Evolutionary conservation across 1,139 yeast species (phyloP), one percentile per base, ranked within the genome.

Genomic region (Suhomyces guaymorum): DNA sequence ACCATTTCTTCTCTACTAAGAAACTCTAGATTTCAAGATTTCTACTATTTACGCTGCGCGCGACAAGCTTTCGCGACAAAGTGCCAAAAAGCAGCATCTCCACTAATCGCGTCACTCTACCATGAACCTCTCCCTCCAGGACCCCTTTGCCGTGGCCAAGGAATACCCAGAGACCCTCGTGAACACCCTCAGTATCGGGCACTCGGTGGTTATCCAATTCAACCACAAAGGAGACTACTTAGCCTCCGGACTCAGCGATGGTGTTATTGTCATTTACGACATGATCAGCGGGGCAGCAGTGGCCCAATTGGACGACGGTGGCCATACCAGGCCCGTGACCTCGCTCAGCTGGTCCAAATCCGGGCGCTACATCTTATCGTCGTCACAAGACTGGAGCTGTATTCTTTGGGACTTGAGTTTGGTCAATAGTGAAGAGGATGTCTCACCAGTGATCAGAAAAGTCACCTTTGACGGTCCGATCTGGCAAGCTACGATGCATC

Each of bases 121-220:
- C 27, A 84, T 86, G 95, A 90, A 90, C 59, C 70, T 88, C 33
- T 74, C 95, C n/a, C 70, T 90, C 15, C 79, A 87, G 47, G 97
- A 90, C 59, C 97, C 97, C 3, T 88, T 89, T 57, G 81, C 95
- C 5, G 89, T 90, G 24, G 83, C 95, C 10, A 90, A 88, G 53
- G 98, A 90, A 55, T 90, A 79, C 51, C 98, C 98, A 0, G 96
- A 90, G 47, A 74, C 84, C 1, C 72, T 88, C 16, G 75, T 85
- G 2, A 78, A 78, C 42, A 79, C 90, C 0, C 63, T 88, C 31
- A 64, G 55, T 43, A 70, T 74, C 58, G 88, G 94, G 0, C 90
- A 83, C 48, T 77, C 95, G 1, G 85, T 88, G 6, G 78, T 80
- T 36, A 72, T 90, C 30, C 78, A 77, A 51, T 87, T 82, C 65